A percentile compares a stretch with the other conserved stretches of the same genome.
phyloP scores from a whole-genome alignment of 2,329 filamentous ascomycete genomes.

The Epichloe festucae region DNA sequence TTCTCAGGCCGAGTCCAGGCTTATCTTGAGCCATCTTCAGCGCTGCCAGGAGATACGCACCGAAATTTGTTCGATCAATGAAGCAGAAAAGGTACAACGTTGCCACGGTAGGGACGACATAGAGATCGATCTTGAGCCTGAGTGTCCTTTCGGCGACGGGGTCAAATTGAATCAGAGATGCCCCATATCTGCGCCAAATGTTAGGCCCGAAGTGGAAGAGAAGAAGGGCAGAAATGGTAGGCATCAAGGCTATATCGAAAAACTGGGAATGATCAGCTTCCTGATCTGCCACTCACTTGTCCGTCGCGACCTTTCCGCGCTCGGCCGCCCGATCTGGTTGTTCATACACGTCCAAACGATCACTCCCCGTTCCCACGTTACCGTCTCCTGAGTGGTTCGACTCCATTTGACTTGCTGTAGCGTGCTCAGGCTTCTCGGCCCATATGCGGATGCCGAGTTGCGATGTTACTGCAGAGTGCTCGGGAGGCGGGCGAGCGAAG shows the following conservation, averaged over 20 bases:
- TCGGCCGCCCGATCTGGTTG: conserved; percentile 22
- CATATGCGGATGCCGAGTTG: not conserved
- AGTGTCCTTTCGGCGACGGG: conserved; percentile 42
- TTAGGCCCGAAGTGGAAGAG: not conserved
- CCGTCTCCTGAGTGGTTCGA: not conserved
- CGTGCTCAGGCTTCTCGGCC: not conserved
- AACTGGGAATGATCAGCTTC: not conserved
- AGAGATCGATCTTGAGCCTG: conserved; percentile 51
- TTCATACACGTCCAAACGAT: not conserved
- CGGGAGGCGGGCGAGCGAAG: not conserved
- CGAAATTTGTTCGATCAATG: conserved; percentile 63
- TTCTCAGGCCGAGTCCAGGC: too few relatives aligned
- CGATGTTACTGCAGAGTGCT: not conserved
- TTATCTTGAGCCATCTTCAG: not conserved
- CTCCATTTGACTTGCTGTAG: not conserved
- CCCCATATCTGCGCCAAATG: not conserved
- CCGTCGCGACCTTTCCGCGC: conserved; percentile 31
- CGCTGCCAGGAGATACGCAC: conserved; percentile 22
- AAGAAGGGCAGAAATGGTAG: not conserved
- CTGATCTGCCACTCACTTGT: conserved; percentile 15
- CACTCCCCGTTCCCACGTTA: not conserved
- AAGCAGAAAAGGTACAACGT: conserved; percentile 61
- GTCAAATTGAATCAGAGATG: conserved; percentile 37
- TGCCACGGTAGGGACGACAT: conserved; percentile 51
- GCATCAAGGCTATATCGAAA: not conserved